phyloP scores from a whole-genome alignment of 2,329 filamentous ascomycete species.

The Periconia sp. region DNA sequence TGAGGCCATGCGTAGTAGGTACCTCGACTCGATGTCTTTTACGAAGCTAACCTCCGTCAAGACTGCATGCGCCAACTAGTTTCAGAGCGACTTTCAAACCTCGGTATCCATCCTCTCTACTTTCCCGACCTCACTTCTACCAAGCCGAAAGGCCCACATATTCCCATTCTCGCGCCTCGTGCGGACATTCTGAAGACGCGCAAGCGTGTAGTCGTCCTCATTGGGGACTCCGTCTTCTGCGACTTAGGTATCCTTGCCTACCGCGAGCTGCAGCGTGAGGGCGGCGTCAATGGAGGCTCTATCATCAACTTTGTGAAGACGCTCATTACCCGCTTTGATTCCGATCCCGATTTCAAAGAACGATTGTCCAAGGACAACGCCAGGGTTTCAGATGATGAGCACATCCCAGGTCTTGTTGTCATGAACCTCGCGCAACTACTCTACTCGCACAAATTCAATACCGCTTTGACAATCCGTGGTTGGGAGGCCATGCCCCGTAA shows the following conservation, averaged over 20 bases:
- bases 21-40: not conserved
- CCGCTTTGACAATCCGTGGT: conserved; percentile 58
- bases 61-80: conserved; percentile 66
- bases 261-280: conserved; percentile 63
- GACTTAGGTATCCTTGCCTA: conserved; percentile 76
- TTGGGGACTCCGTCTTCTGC: conserved; percentile 73
- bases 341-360: conserved; percentile 9
- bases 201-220: conserved; percentile 69
- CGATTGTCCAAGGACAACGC: conserved; percentile 21
- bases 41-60: conserved; percentile 36
- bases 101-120: conserved; percentile 61
- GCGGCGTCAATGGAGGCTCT: conserved; percentile 71
- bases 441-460: conserved; percentile 69
- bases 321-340: conserved; percentile 36
- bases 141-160: conserved; percentile 54
- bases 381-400: conserved; percentile 13
- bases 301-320: conserved; percentile 63
- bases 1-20: conserved; percentile 67
- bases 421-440: conserved; percentile 76
- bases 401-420: conserved; percentile 65
- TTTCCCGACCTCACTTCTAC: conserved; percentile 60
- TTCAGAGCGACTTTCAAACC: conserved; percentile 59
- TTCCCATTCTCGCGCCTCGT: conserved; percentile 68
- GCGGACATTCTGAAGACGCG: conserved; percentile 54
- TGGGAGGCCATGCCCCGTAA: conserved; percentile 63